Evolutionary conservation across 495 filamentous ascomycete genomes (phyloP).

Genomic region (Elaphomyces granulatus): DNA sequence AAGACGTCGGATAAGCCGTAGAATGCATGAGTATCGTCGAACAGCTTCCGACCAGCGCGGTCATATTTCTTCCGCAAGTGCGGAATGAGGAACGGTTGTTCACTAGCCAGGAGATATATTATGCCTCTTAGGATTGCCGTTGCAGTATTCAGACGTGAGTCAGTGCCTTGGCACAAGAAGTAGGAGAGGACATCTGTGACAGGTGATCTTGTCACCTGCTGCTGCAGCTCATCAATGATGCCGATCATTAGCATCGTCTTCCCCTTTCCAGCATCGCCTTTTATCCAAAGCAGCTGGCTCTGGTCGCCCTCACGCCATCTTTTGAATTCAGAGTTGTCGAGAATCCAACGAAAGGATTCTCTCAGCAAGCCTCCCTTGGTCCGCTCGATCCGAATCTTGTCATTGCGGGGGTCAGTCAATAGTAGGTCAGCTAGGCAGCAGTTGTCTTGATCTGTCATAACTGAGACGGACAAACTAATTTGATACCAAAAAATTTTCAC

Average conservation of each 20-base stretch:
- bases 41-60: conserved; percentile 13
- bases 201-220: not conserved
- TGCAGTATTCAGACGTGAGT: conserved; percentile 22
- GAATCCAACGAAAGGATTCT: too few relatives aligned
- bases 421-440: too few relatives aligned
- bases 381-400: too few relatives aligned
- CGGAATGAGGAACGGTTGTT: conserved; percentile 19
- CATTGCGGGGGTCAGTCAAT: too few relatives aligned
- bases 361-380: too few relatives aligned
- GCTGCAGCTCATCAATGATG: conserved; percentile 25
- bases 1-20: conserved; percentile 17
- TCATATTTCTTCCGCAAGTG: conserved; percentile 16
- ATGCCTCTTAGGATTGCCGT: conserved; percentile 26
- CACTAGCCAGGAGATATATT: conserved; percentile 23
- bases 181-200: conserved; percentile 16
- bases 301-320: conserved; percentile 8
- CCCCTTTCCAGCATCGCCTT: conserved; percentile 17
- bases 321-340: too few relatives aligned
- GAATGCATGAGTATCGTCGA: conserved; percentile 23
- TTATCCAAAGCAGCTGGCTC: conserved; percentile 23
- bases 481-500: too few relatives aligned
- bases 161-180: conserved; percentile 35
- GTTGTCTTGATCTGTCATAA: too few relatives aligned
- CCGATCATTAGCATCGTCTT: conserved; percentile 31
- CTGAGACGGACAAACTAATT: too few relatives aligned